phyloP scores from a whole-genome alignment of 2,329 filamentous ascomycete genomes.

The Trichoderma afroharzianum region DNA sequence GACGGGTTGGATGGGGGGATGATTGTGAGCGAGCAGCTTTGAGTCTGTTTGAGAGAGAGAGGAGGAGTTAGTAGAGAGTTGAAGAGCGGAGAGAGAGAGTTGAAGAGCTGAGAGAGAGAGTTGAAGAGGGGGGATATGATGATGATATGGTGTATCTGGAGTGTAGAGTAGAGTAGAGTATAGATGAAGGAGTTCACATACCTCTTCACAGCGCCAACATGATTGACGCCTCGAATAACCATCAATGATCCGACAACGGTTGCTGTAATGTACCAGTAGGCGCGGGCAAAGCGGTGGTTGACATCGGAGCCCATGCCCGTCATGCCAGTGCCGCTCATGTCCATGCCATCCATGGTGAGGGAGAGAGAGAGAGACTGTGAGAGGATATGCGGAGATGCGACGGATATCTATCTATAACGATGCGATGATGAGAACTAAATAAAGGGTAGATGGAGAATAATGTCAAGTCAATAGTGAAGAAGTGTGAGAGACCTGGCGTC shows the following conservation, averaged over 20 bases:
- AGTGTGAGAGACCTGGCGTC: neutral
- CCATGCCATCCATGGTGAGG: constrained; percentile 15
- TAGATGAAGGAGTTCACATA: constrained; percentile 22
- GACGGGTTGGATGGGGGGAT: constrained; percentile 49
- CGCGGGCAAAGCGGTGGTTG: constrained; percentile 51
- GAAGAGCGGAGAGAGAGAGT: neutral
- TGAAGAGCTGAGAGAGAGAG: neutral
- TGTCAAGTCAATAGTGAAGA: neutral
- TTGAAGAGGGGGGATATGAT: neutral
- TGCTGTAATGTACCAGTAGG: constrained; percentile 58
- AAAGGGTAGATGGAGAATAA: neutral
- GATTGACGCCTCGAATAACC: constrained; percentile 41
- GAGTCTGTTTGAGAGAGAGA: constrained; percentile 36
- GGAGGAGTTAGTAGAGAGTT: neutral
- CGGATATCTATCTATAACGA: neutral
- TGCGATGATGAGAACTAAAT: neutral
- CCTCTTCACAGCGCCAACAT: constrained; percentile 41
- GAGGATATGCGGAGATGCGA: neutral
- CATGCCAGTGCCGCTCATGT: constrained; percentile 29
- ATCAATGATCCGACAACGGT: constrained; percentile 44
- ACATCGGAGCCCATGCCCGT: constrained; percentile 38
- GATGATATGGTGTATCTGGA: neutral
- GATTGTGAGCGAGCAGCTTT: constrained; percentile 42
- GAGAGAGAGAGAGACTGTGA: neutral
- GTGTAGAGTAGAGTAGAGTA: too few species aligned